A percentile compares a stretch with the other conserved stretches of the same genome.
These are phyloP conservation scores for Ustilago trichophora DNA, from an alignment of 1,284 basidiomycete genomes.

Conservation along the genomic window DNA sequence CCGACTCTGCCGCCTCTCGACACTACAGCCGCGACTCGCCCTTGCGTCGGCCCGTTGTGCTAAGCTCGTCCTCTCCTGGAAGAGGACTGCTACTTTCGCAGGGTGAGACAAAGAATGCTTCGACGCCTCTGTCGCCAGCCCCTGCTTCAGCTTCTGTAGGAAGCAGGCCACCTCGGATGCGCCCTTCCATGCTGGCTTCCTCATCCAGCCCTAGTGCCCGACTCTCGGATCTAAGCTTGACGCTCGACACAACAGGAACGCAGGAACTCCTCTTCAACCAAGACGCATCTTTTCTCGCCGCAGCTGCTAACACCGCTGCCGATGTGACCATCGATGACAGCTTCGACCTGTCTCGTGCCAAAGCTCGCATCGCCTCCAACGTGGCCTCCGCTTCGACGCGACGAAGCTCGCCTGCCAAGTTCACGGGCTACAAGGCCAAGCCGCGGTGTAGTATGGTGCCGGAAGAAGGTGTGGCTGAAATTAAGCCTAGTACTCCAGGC, in stretches of 20 bases:
- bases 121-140: slow-evolving; percentile 22
- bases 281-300: slow-evolving; percentile 31
- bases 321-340: slow-evolving; percentile 45
- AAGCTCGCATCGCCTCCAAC: slow-evolving; percentile 8
- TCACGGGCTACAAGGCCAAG: slow-evolving; percentile 11
- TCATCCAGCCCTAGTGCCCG: slow-evolving; percentile 25
- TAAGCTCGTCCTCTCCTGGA: slow-evolving; percentile 27
- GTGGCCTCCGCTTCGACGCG: neutral
- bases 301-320: slow-evolving; percentile 24
- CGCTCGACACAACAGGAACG: slow-evolving; percentile 23
- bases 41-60: slow-evolving; percentile 15
- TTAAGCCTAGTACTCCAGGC: slow-evolving; percentile 10
- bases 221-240: slow-evolving; percentile 32
- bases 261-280: slow-evolving; percentile 33
- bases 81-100: neutral
- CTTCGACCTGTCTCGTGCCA: slow-evolving; percentile 39
- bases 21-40: slow-evolving; percentile 23
- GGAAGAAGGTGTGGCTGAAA: slow-evolving; percentile 15
- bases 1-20: slow-evolving; percentile 23
- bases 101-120: slow-evolving; percentile 2
- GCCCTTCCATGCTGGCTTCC: slow-evolving; percentile 13
- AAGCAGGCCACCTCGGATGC: slow-evolving; percentile 7
- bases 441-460: slow-evolving; percentile 35
- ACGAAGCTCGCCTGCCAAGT: slow-evolving; percentile 26
- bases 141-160: neutral